Conservation (phyloP, 2,329 filamentous ascomycete genomes). For the Penicillium hordei region DNA sequence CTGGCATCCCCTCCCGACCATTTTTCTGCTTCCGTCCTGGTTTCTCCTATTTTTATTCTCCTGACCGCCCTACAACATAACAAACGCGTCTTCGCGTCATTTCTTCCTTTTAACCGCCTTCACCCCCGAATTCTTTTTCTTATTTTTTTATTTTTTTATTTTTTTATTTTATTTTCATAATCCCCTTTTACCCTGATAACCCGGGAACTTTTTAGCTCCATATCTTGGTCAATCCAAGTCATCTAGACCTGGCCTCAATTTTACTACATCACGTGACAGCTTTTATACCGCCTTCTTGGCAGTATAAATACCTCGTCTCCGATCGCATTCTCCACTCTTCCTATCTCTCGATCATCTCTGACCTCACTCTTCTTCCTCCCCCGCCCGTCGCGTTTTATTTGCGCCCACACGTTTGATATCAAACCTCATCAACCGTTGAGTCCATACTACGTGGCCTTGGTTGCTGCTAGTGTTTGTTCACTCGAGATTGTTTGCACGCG, state of each 20-base stretch:
- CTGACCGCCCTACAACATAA: slow-evolving; percentile 18
- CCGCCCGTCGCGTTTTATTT: slow-evolving; percentile 17
- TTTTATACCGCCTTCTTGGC: slow-evolving; percentile 40
- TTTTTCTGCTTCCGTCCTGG: slow-evolving; percentile 26
- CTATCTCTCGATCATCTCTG: slow-evolving; percentile 27
- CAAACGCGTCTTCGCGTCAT: slow-evolving; percentile 21
- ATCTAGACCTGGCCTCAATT: slow-evolving; percentile 6
- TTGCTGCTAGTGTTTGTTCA: slow-evolving; percentile 15
- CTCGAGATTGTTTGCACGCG: slow-evolving; percentile 24
- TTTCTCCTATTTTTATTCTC: slow-evolving; percentile 19
- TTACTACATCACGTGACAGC: slow-evolving; percentile 39
- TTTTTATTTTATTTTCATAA: slow-evolving; percentile 8
- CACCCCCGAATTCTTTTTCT: slow-evolving; percentile 13
- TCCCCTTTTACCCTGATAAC: slow-evolving; percentile 5
- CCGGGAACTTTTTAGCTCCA: background rate
- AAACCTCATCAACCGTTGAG: slow-evolving; percentile 18
- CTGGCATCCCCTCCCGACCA: slow-evolving; percentile 26
- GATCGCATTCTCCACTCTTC: slow-evolving; percentile 43
- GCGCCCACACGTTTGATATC: slow-evolving; percentile 19
- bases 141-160: slow-evolving; percentile 8
- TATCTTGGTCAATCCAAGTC: slow-evolving; percentile 1
- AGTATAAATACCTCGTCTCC: slow-evolving; percentile 42
- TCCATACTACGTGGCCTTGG: background rate
- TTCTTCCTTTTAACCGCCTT: slow-evolving; percentile 12
- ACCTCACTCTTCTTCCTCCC: slow-evolving; percentile 11